Conservation (phyloP, 192 early-diverging fungal genomes). For the Chytriomyces hyalinus region DNA sequence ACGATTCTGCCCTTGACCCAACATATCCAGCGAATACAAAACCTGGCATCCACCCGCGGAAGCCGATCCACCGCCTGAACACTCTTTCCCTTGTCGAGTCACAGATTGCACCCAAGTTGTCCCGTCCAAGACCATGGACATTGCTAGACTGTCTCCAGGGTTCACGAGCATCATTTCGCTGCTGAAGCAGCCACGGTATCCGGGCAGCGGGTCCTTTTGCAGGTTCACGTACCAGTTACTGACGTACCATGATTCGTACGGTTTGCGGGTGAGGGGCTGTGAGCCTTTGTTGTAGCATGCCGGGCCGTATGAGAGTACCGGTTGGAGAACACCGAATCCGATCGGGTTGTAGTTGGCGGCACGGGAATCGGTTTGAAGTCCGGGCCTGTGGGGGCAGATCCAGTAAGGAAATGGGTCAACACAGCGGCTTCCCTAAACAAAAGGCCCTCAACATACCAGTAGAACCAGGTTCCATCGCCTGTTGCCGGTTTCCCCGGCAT, state of each 20-base stretch:
- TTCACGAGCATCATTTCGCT: background rate
- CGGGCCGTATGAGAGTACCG: background rate
- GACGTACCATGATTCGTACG: background rate
- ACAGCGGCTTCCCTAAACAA: background rate
- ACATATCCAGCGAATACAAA: background rate
- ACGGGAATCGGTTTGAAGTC: constrained; percentile 14
- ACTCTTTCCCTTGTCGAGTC: background rate
- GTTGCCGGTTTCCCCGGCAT: background rate
- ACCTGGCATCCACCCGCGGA: background rate
- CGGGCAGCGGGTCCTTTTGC: background rate
- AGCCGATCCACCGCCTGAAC: background rate
- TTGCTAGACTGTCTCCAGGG: background rate
- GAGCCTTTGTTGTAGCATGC: background rate
- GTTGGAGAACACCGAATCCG: constrained; percentile 5
- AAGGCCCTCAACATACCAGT: background rate
- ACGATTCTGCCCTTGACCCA: constrained; percentile 3
- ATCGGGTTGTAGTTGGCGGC: constrained; percentile 15
- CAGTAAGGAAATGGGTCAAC: background rate
- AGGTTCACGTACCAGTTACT: background rate
- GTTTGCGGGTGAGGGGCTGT: background rate
- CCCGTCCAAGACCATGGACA: background rate
- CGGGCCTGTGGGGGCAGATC: background rate
- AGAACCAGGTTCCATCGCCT: constrained; percentile 18
- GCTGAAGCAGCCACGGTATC: background rate
- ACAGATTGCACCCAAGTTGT: background rate